These are phyloP conservation scores for Starmerella bacillaris DNA, from an alignment of 805 yeast genomes.

Conservation along the genomic window DNA sequence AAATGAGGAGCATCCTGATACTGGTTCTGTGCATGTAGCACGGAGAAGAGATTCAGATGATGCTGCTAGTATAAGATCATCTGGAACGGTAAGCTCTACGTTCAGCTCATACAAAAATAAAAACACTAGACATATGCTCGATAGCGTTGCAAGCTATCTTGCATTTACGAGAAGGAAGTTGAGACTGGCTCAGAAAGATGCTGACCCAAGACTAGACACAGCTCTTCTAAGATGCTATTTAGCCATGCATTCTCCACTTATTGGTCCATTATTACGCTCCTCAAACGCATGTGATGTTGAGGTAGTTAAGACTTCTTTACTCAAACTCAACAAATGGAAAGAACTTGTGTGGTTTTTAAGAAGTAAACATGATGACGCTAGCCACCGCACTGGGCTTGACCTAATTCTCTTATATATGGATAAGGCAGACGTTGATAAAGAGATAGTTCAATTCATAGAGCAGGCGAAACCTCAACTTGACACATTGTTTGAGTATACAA, in stretches of 20 bases:
- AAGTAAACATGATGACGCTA: conserved; percentile 27
- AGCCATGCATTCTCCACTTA: conserved; percentile 46
- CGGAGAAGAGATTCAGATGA: background rate
- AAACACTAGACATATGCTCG: conserved; percentile 6
- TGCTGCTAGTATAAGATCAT: background rate
- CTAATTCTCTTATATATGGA: conserved; percentile 31
- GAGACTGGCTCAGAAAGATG: conserved; percentile 7
- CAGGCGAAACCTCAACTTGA: conserved; percentile 26
- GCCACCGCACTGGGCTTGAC: conserved; percentile 48
- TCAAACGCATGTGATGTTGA: conserved; percentile 54
- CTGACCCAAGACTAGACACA: conserved; percentile 39
- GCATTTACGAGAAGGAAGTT: conserved; percentile 11
- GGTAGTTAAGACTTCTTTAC: conserved; percentile 39
- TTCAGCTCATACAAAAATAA: conserved; percentile 1
- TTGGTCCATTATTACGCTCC: conserved; percentile 68
- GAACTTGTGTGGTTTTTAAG: conserved; percentile 67
- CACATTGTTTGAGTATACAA: conserved; percentile 38
- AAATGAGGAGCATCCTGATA: background rate
- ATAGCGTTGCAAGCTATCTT: conserved; percentile 10
- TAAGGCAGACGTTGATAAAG: conserved; percentile 6
- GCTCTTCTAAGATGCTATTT: conserved; percentile 59
- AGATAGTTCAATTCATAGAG: conserved; percentile 9
- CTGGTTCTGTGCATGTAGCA: background rate
- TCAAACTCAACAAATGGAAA: conserved; percentile 31
- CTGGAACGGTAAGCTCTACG: conserved; percentile 1